Percentiles rank a stretch among this genome's conserved stretches.
Evolutionary conservation across 2,329 filamentous ascomycete genomes (phyloP).

Genomic region (Penicillium sp.): DNA sequence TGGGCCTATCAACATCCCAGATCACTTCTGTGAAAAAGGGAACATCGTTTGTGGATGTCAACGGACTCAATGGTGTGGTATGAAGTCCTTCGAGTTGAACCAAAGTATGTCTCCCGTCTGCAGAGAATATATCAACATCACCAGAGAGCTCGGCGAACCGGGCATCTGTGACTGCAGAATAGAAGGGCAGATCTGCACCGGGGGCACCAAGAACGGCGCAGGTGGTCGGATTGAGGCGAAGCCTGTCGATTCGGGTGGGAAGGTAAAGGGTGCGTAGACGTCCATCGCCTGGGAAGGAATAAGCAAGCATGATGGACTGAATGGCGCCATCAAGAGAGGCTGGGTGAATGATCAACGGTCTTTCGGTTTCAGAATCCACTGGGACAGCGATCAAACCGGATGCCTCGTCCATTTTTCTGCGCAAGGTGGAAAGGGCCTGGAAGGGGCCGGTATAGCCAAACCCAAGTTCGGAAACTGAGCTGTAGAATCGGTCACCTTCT

Average conservation of each 20-base stretch:
- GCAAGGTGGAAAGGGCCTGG: slow-evolving; percentile 16
- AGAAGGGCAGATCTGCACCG: slow-evolving; percentile 18
- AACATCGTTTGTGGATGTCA: slow-evolving; percentile 17
- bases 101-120: slow-evolving; percentile 15
- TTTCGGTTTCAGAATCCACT: not conserved
- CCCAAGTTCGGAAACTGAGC: slow-evolving; percentile 24
- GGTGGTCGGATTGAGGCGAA: slow-evolving; percentile 17
- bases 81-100: slow-evolving; percentile 26
- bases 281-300: slow-evolving; percentile 24
- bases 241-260: slow-evolving; percentile 21
- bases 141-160: slow-evolving; percentile 23
- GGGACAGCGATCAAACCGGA: slow-evolving; percentile 20
- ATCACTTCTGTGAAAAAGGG: slow-evolving; percentile 22
- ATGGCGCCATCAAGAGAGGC: slow-evolving; percentile 21
- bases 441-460: slow-evolving; percentile 31
- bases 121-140: slow-evolving; percentile 25
- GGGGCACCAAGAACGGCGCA: slow-evolving; percentile 8
- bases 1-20: slow-evolving; percentile 20
- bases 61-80: slow-evolving; percentile 20
- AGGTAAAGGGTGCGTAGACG: slow-evolving; percentile 22
- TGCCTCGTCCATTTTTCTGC: slow-evolving; percentile 23
- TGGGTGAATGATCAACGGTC: slow-evolving; percentile 16
- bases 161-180: slow-evolving; percentile 17
- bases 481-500: slow-evolving; percentile 29
- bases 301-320: slow-evolving; percentile 25